phyloP scores from a whole-genome alignment of 768 basidiomycete species.

The Arthromyces matolae region DNA sequence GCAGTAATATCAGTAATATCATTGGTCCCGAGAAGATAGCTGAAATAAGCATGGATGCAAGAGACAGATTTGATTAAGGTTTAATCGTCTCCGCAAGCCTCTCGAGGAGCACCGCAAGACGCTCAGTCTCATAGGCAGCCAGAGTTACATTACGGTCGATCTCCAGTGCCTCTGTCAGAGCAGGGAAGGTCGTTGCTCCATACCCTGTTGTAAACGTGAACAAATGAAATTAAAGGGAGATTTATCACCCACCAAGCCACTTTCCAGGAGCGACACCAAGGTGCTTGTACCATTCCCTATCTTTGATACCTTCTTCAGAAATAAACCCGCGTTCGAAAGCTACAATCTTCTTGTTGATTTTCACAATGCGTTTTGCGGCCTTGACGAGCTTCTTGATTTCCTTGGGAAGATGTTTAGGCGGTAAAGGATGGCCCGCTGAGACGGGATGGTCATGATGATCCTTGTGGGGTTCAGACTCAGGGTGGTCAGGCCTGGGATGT shows the following conservation, averaged over 20 bases:
- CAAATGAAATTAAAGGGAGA: neutral
- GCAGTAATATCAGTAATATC: too few relatives aligned
- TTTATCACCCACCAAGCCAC: constrained; percentile 57
- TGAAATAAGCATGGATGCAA: too few relatives aligned
- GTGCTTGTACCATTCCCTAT: constrained; percentile 84
- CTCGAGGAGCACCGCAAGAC: constrained; percentile 53
- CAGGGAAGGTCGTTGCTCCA: constrained; percentile 83
- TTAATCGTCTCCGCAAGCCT: constrained; percentile 42
- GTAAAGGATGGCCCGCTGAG: neutral
- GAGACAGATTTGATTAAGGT: too few relatives aligned
- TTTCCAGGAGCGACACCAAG: constrained; percentile 85
- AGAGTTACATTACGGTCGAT: constrained; percentile 62
- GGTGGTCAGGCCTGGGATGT: neutral
- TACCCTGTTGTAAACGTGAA: constrained; percentile 46
- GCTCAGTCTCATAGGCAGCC: constrained; percentile 55
- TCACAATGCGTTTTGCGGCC: constrained; percentile 55
- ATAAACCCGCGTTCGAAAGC: constrained; percentile 81
- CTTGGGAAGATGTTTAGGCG: constrained; percentile 4
- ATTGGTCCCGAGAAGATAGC: too few relatives aligned
- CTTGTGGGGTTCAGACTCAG: neutral
- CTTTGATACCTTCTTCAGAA: constrained; percentile 69
- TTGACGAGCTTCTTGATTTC: constrained; percentile 42
- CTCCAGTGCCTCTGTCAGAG: constrained; percentile 70
- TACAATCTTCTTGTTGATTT: constrained; percentile 62
- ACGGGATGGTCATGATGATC: neutral